Evolutionary conservation across 2,329 filamentous ascomycete species (phyloP).

Genomic region (Ascochyta pisi): DNA sequence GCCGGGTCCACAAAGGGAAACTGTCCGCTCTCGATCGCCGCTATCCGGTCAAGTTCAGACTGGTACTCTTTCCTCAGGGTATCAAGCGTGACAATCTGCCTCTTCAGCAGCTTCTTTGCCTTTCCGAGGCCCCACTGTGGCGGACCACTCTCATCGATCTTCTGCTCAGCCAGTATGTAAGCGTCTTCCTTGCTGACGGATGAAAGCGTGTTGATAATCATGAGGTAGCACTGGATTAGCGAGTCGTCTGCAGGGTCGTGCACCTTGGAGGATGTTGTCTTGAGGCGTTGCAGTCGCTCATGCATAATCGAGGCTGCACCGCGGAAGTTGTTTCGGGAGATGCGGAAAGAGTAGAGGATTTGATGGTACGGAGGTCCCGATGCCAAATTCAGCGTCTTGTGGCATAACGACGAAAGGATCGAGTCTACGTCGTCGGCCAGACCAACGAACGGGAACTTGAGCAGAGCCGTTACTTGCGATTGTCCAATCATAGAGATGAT

Average conservation of each 20-base stretch:
- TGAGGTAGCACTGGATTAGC: slow-evolving; percentile 77
- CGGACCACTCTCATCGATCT: slow-evolving; percentile 49
- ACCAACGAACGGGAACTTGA: slow-evolving; percentile 78
- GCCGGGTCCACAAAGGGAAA: slow-evolving; percentile 71
- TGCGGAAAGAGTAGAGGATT: slow-evolving; percentile 89
- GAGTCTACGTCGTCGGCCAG: slow-evolving; percentile 81
- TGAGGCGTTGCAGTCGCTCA: slow-evolving; percentile 61
- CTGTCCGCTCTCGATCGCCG: slow-evolving; percentile 85
- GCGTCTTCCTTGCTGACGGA: slow-evolving; percentile 83
- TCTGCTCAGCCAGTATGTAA: slow-evolving; percentile 72
- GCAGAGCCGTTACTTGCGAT: slow-evolving; percentile 56
- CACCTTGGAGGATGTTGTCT: slow-evolving; percentile 48
- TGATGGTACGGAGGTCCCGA: slow-evolving; percentile 76
- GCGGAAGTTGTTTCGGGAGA: slow-evolving; percentile 83
- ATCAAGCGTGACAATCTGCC: slow-evolving; percentile 82
- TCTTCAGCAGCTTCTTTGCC: slow-evolving; percentile 58
- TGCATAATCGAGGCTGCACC: slow-evolving; percentile 70
- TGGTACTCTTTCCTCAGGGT: slow-evolving; percentile 91
- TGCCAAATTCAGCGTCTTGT: slow-evolving; percentile 69
- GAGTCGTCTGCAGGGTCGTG: slow-evolving; percentile 60
- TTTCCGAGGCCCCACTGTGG: slow-evolving; percentile 41
- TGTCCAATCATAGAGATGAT: slow-evolving; percentile 50
- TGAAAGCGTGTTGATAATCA: slow-evolving; percentile 89
- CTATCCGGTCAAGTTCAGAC: slow-evolving; percentile 84
- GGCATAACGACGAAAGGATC: slow-evolving; percentile 75